Conservation (phyloP, 305 asterid genomes). For the Fraxinus velutina region DNA sequence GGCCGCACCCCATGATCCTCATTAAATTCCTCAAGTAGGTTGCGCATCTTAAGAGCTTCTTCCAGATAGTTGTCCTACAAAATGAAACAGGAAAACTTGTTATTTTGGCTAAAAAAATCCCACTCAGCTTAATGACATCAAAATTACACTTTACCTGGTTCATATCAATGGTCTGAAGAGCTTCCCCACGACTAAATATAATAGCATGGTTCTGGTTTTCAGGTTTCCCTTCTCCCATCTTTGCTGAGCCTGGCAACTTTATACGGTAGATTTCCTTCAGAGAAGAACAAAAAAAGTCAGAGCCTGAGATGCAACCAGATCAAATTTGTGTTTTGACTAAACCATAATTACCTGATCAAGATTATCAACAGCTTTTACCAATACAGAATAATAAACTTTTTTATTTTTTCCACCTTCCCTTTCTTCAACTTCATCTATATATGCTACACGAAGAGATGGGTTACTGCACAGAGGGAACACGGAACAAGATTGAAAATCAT, state of each 20-base stretch:
- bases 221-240: constrained; percentile 98
- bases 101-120: constrained; percentile 16
- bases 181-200: constrained; percentile 88
- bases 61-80: constrained; percentile 93
- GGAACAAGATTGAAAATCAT: constrained; percentile 13
- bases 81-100: constrained; percentile 20
- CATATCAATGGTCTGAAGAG: constrained; percentile 99
- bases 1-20: constrained; percentile 99
- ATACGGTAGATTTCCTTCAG: constrained; percentile 95
- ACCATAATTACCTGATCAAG: constrained; percentile 80
- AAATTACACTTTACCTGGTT: constrained; percentile 65
- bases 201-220: constrained; percentile 99
- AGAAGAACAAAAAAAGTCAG: constrained; percentile 22
- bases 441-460: constrained; percentile 98
- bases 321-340: background rate
- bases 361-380: constrained; percentile 94
- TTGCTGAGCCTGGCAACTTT: constrained; percentile 93
- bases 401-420: constrained; percentile 78
- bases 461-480: constrained; percentile 50
- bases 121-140: constrained; percentile 5
- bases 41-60: constrained; percentile 99
- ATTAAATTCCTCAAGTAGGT: constrained; percentile 91
- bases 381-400: constrained; percentile 86
- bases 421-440: constrained; percentile 97
- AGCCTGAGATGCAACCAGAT: constrained; percentile 7